These are phyloP conservation scores for Thraustochytrium aureum DNA, from an alignment of 352 stramenopile genomes.

Conservation along the genomic window DNA sequence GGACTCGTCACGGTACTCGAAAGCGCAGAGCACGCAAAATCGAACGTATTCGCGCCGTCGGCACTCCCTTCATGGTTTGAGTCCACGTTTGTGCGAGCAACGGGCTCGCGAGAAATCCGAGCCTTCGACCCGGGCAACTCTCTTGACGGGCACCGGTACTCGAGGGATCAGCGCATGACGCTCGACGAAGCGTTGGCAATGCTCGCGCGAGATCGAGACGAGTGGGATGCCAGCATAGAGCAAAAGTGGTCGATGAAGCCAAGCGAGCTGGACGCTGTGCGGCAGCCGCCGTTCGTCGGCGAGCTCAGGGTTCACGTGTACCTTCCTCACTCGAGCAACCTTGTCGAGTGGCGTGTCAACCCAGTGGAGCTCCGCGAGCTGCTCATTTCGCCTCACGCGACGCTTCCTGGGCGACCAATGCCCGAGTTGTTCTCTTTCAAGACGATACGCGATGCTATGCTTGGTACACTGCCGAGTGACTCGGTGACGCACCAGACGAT, in stretches of 20 bases:
- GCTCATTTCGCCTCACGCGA: neutral
- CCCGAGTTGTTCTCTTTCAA: constrained; percentile 23
- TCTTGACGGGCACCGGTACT: neutral
- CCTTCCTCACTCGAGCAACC: neutral
- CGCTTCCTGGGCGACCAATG: constrained; percentile 10
- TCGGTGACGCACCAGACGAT: constrained; percentile 39
- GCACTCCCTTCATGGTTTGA: constrained; percentile 12
- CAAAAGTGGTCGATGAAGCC: constrained; percentile 10
- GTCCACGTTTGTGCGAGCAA: neutral
- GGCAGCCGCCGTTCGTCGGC: constrained; percentile 27
- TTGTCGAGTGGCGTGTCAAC: constrained; percentile 11
- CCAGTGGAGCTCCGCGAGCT: constrained; percentile 46
- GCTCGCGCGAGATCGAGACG: constrained; percentile 14
- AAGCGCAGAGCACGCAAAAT: neutral
- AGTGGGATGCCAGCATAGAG: neutral
- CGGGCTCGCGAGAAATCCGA: neutral
- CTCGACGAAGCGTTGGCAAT: constrained; percentile 25
- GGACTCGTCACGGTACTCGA: constrained; percentile 22
- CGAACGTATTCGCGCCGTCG: neutral
- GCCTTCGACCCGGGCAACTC: constrained; percentile 2
- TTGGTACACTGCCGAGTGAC: neutral
- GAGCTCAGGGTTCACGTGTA: constrained; percentile 26
- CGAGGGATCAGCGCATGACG: neutral
- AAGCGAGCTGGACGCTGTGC: constrained; percentile 7
- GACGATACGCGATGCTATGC: neutral